Percentiles rank a stretch among this genome's conserved stretches.
Evolutionary conservation across 1,284 basidiomycete genomes (phyloP).

Genomic region (Malassezia yamatoensis): DNA sequence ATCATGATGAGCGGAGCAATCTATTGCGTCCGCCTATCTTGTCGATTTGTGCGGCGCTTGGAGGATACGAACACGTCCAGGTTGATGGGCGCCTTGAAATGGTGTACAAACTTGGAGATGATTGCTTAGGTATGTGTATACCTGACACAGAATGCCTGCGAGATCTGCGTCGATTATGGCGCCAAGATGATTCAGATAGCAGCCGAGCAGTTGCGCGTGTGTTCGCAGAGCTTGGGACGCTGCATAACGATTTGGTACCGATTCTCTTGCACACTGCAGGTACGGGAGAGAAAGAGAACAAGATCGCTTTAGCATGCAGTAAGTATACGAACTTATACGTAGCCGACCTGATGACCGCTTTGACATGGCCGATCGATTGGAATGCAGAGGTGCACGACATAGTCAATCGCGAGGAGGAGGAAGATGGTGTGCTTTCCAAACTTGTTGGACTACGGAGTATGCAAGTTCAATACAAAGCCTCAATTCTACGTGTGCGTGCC

Average conservation of each 20-base stretch:
- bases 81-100: conserved; percentile 14
- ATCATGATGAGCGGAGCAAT: conserved; percentile 24
- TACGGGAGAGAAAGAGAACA: conserved; percentile 24
- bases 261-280: conserved; percentile 42
- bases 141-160: conserved; percentile 28
- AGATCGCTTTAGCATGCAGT: conserved; percentile 42
- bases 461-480: conserved; percentile 42
- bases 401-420: conserved; percentile 27
- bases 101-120: conserved; percentile 35
- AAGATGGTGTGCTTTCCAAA: conserved; percentile 23
- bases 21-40: conserved; percentile 30
- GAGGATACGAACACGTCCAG: conserved; percentile 37
- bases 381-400: conserved; percentile 35
- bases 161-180: conserved; percentile 41
- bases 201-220: conserved; percentile 38
- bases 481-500: conserved; percentile 32
- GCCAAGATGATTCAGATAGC: conserved; percentile 40
- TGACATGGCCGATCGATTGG: conserved; percentile 46
- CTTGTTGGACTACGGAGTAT: conserved; percentile 28
- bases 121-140: conserved; percentile 27
- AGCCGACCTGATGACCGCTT: conserved; percentile 41
- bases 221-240: conserved; percentile 38
- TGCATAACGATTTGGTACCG: conserved; percentile 42
- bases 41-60: conserved; percentile 39
- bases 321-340: neutral